Conservation (phyloP, 108 stramenopile genomes). For the Skeletonema menzelii region DNA sequence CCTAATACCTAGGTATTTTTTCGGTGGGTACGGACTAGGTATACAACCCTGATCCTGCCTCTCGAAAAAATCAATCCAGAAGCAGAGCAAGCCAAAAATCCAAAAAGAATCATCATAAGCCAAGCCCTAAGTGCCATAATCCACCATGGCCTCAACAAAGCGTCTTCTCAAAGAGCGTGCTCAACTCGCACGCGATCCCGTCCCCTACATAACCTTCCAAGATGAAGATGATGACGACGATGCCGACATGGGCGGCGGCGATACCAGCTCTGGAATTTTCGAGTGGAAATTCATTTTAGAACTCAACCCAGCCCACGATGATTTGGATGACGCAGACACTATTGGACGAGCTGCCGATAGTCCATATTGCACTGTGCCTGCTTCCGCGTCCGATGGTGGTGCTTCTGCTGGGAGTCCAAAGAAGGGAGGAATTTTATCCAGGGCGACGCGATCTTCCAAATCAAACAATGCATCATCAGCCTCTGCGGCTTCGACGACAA, state of each 20-base stretch:
- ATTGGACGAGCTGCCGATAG: constrained; percentile 40
- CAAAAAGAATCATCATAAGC: too few species aligned
- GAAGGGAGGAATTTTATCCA: constrained; percentile 18
- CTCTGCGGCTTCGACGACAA: neutral
- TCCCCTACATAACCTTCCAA: constrained; percentile 46
- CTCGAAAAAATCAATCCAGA: too few species aligned
- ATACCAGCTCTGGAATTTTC: constrained; percentile 16
- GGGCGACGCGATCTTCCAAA: constrained; percentile 21
- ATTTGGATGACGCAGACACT: constrained; percentile 14
- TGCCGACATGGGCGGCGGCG: constrained; percentile 1
- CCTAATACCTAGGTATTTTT: too few species aligned
- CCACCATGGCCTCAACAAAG: constrained; percentile 43
- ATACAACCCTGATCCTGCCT: too few species aligned
- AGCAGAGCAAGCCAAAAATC: too few species aligned
- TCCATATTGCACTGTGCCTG: constrained; percentile 34
- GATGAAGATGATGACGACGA: constrained; percentile 32
- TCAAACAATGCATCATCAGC: constrained; percentile 14
- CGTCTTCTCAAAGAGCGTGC: constrained; percentile 46
- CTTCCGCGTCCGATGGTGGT: neutral
- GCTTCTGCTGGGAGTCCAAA: constrained; percentile 3
- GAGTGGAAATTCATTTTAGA: constrained; percentile 43
- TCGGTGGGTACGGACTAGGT: too few species aligned
- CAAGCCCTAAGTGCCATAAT: too few species aligned
- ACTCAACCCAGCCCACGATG: constrained; percentile 40
- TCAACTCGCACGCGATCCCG: constrained; percentile 41